Evolutionary conservation across 768 basidiomycete species (phyloP).

Genomic region (Lepiota venenata): DNA sequence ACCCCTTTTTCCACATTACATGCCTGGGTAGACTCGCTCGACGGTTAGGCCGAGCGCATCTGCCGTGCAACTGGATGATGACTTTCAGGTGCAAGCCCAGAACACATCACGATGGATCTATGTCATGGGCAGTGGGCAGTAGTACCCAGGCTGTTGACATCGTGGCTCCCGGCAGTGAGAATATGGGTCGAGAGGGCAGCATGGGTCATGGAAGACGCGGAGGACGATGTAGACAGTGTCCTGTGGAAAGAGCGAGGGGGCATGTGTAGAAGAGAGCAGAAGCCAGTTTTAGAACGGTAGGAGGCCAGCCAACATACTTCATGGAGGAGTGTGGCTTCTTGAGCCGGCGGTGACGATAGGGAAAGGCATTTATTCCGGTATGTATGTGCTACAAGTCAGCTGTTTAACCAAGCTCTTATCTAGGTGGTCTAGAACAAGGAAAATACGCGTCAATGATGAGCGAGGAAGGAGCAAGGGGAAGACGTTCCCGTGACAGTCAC

Average conservation of each 20-base stretch:
- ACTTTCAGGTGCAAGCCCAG: conserved; percentile 80
- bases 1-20: conserved; percentile 92
- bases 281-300: neutral
- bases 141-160: conserved; percentile 16
- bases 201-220: no score
- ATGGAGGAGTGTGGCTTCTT: no score
- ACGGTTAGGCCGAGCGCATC: conserved; percentile 66
- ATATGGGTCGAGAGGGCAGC: neutral
- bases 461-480: no score
- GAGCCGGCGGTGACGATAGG: no score
- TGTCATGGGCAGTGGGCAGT: conserved; percentile 31
- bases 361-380: no score
- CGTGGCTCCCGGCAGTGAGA: neutral
- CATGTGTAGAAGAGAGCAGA: neutral
- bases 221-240: neutral
- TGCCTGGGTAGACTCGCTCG: conserved; percentile 78
- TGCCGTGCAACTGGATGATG: conserved; percentile 68
- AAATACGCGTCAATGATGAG: no score
- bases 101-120: conserved; percentile 63
- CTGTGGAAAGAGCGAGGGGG: neutral
- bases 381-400: no score
- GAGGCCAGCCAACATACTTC: no score
- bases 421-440: no score
- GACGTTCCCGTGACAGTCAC: no score
- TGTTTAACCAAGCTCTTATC: no score